These are phyloP conservation scores for Leishmania tarentolae DNA, from an alignment of 208 protist genomes.

Conservation along the genomic window DNA sequence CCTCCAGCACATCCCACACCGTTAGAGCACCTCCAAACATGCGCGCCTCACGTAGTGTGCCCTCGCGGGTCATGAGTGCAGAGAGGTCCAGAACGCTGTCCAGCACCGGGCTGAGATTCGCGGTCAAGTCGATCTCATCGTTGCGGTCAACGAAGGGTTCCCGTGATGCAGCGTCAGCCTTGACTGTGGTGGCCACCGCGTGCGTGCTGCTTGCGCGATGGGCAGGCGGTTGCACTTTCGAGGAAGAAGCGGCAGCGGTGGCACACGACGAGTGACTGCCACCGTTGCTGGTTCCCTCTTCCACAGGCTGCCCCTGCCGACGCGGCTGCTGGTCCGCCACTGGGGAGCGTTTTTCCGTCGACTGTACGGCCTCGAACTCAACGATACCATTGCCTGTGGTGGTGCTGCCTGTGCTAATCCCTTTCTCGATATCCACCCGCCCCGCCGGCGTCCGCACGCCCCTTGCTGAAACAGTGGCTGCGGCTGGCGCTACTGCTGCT, in stretches of 20 bases:
- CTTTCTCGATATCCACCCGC: neutral
- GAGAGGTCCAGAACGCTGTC: conserved; percentile 73
- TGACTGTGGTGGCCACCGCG: neutral
- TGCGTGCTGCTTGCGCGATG: neutral
- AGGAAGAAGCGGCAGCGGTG: neutral
- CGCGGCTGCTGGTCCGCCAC: neutral
- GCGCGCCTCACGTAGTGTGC: conserved; percentile 37
- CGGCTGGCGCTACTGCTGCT: neutral
- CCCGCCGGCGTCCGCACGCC: neutral
- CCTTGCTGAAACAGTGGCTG: conserved; percentile 10
- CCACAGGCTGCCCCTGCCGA: neutral
- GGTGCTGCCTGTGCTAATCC: neutral
- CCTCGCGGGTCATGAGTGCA: conserved; percentile 36
- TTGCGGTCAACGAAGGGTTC: conserved; percentile 50
- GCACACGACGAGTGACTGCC: neutral
- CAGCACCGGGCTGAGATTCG: conserved; percentile 74
- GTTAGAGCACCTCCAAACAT: conserved; percentile 47
- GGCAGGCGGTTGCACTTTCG: neutral
- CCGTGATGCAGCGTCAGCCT: conserved; percentile 7
- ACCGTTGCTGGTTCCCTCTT: neutral
- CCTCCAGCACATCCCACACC: conserved; percentile 64
- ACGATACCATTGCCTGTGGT: no score
- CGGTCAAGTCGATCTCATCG: conserved; percentile 67
- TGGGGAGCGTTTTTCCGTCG: neutral
- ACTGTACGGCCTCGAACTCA: neutral